Conservation (phyloP, 2,329 filamentous ascomycete genomes). For the Parascedosporium putredinis region DNA sequence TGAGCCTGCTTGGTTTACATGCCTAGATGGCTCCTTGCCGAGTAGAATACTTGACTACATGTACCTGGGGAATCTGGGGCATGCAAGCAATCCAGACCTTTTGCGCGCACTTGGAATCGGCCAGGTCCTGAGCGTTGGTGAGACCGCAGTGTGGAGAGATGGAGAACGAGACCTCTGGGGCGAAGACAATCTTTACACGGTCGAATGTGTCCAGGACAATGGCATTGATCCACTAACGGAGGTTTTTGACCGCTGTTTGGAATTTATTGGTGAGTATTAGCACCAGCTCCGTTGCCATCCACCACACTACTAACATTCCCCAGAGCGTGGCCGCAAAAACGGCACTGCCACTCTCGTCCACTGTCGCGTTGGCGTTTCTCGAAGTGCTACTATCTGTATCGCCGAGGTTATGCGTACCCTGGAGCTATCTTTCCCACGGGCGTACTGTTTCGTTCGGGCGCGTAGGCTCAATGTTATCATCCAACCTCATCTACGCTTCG, state of each 20-base stretch:
- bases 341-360: conserved; percentile 86
- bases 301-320: not conserved
- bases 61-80: conserved; percentile 87
- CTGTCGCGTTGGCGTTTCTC: conserved; percentile 89
- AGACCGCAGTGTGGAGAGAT: conserved; percentile 72
- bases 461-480: conserved; percentile 94
- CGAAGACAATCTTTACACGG: conserved; percentile 63
- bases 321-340: conserved; percentile 68
- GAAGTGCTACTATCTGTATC: conserved; percentile 95
- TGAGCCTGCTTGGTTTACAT: conserved; percentile 70
- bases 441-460: conserved; percentile 93
- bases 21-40: conserved; percentile 82
- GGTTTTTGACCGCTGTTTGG: conserved; percentile 75
- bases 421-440: conserved; percentile 73
- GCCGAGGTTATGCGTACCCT: conserved; percentile 91
- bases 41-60: conserved; percentile 86
- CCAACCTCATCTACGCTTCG: conserved; percentile 88
- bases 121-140: conserved; percentile 85
- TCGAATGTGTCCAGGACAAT: conserved; percentile 89
- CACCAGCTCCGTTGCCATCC: not conserved
- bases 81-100: conserved; percentile 88
- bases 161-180: conserved; percentile 65
- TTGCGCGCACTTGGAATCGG: conserved; percentile 70
- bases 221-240: conserved; percentile 85
- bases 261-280: conserved; percentile 84